Evolutionary conservation across 345 rosid genomes (phyloP), one percentile per base, ranked within the genome.

Genomic region (Citrus maxima): DNA sequence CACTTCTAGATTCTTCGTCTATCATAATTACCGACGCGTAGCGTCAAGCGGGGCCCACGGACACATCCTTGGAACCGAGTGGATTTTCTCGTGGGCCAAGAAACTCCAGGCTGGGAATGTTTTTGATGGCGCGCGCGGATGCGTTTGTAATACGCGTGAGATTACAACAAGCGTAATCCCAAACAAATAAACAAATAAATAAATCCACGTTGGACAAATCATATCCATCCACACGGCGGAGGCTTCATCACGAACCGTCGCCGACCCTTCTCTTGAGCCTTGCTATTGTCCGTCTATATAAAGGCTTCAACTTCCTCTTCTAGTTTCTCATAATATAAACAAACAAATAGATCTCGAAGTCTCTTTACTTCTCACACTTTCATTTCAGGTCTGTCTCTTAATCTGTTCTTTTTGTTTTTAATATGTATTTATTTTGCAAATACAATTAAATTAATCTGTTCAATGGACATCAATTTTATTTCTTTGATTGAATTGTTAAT

Each of bases 61-160:
- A 28, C 9, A 0, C 19, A 5, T 34, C 49, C 14, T 10, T 12
- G 51, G 51, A 46, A 46, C 51, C 51, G 5, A 46, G 13, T 1
- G 16, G 5, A 6, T 25, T 7, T 70, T 10, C 14, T 28, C 12
- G 2, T 3, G 65, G 10, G 0, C 28, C 51, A 46, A 10, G 28
- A 3, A 27, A 28, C 4, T 63, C 67, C 67, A 30, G 9, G 67
- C 37, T 14, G 21, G 38, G 8, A 14, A 4, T 46, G 51, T 6
- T 63, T 7, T 30, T 3, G 38, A 63, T 63, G 54, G 35, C n/a
- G 59, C 10, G 25, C 51, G 51, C 51, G 51, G 10, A 14, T 32
- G 75, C 75, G 75, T 72, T 38, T 18, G 49, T 4, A 21, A 24
- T 72, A 72, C 75, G 75, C 75, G 72, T 46, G 8, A 12, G 58